Evolutionary conservation across 2,329 filamentous ascomycete genomes (phyloP), one percentile per base, ranked within the genome.

Genomic region (Diaporthe sp.): DNA sequence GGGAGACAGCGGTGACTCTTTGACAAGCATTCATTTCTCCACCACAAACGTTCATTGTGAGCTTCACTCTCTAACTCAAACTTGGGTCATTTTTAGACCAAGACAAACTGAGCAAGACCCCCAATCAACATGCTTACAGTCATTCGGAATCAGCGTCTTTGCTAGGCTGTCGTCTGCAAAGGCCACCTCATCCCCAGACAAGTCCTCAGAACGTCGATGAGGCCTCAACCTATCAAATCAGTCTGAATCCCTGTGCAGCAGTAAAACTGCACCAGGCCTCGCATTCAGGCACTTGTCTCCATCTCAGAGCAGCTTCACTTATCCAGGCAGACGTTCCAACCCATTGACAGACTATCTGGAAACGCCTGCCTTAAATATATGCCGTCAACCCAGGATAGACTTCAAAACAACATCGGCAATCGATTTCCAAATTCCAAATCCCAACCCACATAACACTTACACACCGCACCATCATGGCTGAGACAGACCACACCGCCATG

Each of bases 401-500:
- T 55, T 22, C 2, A 31, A 53, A 17, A 55, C 49, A 55, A 17
- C 2, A 44, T 28, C 20, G 22, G 47, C 22, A 17, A n/a, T 17
- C 34, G 10, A 39, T 4, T 20, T 25, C 61, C 39, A 49, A 31
- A n/a, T 31, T 3, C 34, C 55, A 34, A 34, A 34, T 34, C 34
- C 34, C 34, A 42, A n/a, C 12, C 42, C 4, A 15, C 17, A 2
- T 44, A 49, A 8, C 22, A 47, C 25, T 49, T 28, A 51, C 7
- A 51, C 28, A 47, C 51, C 37, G 15, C 57, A 8, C 9, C 58
- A 58, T n/a, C 47, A 76, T 76, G 75, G 71, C 75, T 51, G 75
- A 74, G 13, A 15, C 73, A 5, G 49, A 58, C 15, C 63, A 58
- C 47, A 39, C 31, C 42, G 25, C 74, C 5, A 39, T 53, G 58